Conservation (phyloP, 208 protist genomes). For the Crithidia expoeki region DNA sequence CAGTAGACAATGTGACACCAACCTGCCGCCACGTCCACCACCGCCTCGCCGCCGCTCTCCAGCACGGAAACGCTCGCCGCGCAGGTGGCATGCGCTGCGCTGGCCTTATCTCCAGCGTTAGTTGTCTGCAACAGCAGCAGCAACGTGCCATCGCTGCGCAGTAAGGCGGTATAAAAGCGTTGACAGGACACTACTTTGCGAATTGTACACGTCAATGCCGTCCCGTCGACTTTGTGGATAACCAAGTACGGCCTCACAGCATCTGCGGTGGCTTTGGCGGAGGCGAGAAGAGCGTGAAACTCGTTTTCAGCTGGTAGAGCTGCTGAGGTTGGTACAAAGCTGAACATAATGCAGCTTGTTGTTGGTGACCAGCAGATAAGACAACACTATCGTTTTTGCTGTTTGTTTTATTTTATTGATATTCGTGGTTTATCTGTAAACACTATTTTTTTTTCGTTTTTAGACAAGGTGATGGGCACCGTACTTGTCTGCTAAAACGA, state of each 20-base stretch:
- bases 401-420: not conserved
- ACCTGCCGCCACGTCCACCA: constrained; percentile 78
- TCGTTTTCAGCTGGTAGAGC: constrained; percentile 8
- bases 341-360: constrained; percentile 17
- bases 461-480: not conserved
- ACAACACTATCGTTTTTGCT: not conserved
- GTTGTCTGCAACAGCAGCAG: constrained; percentile 19
- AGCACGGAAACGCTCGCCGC: constrained; percentile 36
- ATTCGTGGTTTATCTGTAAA: too few relatives aligned
- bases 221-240: not conserved
- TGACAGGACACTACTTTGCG: constrained; percentile 30
- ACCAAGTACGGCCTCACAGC: constrained; percentile 21
- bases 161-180: constrained; percentile 27
- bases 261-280: constrained; percentile 24
- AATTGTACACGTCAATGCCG: not conserved
- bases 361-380: not conserved
- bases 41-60: constrained; percentile 40
- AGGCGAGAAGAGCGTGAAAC: constrained; percentile 16
- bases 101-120: not conserved
- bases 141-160: constrained; percentile 30
- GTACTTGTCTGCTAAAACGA: too few relatives aligned
- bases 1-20: constrained; percentile 83
- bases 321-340: constrained; percentile 24
- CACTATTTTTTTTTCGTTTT: not conserved
- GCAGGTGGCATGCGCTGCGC: not conserved